Conservation (phyloP, 2,329 filamentous ascomycete genomes). For the Claviceps sorghi region DNA sequence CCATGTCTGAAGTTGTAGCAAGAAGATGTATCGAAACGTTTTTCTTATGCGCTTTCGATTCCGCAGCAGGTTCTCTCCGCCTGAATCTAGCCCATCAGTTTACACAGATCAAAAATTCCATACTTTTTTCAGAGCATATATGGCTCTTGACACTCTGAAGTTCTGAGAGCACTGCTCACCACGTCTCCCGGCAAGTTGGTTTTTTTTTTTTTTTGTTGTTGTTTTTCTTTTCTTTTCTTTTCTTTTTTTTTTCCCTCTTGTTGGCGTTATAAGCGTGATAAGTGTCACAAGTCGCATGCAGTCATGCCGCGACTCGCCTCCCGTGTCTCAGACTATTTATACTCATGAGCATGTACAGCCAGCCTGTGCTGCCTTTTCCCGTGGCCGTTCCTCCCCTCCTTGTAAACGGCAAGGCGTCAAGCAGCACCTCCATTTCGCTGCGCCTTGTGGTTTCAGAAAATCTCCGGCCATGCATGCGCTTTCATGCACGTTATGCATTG, state of each 20-base stretch:
- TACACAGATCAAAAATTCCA: background rate
- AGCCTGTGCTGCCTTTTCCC: background rate
- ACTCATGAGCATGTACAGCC: background rate
- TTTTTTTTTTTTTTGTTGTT: background rate
- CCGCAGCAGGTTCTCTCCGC: background rate
- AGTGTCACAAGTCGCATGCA: background rate
- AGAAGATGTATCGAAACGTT: background rate
- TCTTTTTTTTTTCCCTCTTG: too few species aligned
- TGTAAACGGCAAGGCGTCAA: background rate
- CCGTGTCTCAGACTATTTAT: background rate
- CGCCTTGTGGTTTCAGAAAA: background rate
- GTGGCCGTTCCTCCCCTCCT: background rate
- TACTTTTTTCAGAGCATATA: background rate
- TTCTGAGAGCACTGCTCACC: background rate
- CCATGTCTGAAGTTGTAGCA: background rate
- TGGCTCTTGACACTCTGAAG: background rate
- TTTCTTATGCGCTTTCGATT: background rate
- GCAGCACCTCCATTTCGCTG: background rate
- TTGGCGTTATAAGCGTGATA: background rate
- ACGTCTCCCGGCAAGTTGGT: background rate
- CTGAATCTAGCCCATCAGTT: background rate
- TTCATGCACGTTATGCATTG: background rate
- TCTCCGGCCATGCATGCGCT: background rate
- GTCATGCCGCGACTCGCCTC: background rate
- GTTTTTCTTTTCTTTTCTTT: too few species aligned